Percentiles rank a stretch among this genome's conserved stretches.
Conservation (phyloP, 495 filamentous ascomycete genomes). For the Xylona heveae region DNA sequence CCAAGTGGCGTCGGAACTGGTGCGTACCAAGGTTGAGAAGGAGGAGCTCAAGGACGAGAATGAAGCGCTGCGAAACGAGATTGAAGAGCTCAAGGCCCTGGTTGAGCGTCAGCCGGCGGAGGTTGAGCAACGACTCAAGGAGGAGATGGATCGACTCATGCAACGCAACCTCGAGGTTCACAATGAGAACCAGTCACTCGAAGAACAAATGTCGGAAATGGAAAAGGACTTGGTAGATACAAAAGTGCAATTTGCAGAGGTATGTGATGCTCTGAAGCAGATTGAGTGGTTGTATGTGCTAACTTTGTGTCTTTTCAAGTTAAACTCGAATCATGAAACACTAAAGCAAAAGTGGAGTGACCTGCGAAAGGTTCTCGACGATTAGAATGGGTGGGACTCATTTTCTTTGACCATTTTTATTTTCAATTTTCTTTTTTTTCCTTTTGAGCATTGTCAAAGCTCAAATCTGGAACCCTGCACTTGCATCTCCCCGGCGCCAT, state of each 20-base stretch:
- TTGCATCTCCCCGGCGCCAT: not conserved
- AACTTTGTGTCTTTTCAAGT: slow-evolving; percentile 22
- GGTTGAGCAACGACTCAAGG: slow-evolving; percentile 60
- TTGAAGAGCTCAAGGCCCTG: slow-evolving; percentile 58
- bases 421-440: not conserved
- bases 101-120: slow-evolving; percentile 80
- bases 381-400: slow-evolving; percentile 12
- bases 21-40: slow-evolving; percentile 82
- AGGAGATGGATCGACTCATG: slow-evolving; percentile 84
- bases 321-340: slow-evolving; percentile 50
- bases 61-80: slow-evolving; percentile 64
- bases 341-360: slow-evolving; percentile 66
- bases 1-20: slow-evolving; percentile 70
- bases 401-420: slow-evolving; percentile 4
- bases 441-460: not conserved
- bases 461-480: not conserved
- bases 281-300: not conserved
- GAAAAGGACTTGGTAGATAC: slow-evolving; percentile 83
- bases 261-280: slow-evolving; percentile 21
- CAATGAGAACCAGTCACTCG: slow-evolving; percentile 72
- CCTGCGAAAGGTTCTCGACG: slow-evolving; percentile 43
- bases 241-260: slow-evolving; percentile 91
- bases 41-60: slow-evolving; percentile 73
- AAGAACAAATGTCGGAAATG: slow-evolving; percentile 84
- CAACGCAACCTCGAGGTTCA: slow-evolving; percentile 84